These are phyloP conservation scores for Metschnikowia santaceciliae DNA, from an alignment of 805 yeast species.

Conservation along the genomic window DNA sequence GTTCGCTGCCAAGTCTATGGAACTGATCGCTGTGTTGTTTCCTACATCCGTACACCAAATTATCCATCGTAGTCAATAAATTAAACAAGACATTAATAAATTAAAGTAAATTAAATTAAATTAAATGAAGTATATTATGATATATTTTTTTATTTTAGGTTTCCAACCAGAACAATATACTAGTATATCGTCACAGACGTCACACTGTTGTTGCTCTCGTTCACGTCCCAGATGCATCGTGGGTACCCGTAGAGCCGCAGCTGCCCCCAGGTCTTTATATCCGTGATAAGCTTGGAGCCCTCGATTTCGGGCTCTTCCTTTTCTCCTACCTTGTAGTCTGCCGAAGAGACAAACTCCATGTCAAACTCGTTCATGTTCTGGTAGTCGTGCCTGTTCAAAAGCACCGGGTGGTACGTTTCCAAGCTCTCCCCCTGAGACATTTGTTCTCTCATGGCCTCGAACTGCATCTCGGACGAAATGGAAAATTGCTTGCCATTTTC, in stretches of 20 bases:
- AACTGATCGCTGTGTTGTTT: background rate
- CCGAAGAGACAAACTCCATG: conserved; percentile 28
- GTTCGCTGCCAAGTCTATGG: background rate
- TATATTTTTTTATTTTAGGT: background rate
- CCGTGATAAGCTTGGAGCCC: conserved; percentile 10
- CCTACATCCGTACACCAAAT: background rate
- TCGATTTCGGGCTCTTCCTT: conserved; percentile 7
- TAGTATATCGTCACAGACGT: conserved; percentile 37
- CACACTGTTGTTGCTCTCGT: conserved; percentile 33
- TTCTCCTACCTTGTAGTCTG: conserved; percentile 12
- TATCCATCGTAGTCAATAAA: no score
- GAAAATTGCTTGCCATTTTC: conserved; percentile 5
- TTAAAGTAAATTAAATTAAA: no score
- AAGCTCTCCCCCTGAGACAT: conserved; percentile 19
- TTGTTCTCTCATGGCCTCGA: conserved; percentile 11
- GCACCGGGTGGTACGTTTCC: conserved; percentile 24
- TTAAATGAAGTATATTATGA: background rate
- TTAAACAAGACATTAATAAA: no score
- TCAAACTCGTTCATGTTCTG: conserved; percentile 36
- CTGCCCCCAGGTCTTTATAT: conserved; percentile 40
- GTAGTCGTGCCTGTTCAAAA: conserved; percentile 36
- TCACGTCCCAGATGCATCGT: conserved; percentile 41
- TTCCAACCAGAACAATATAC: background rate
- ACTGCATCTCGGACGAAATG: conserved; percentile 29
- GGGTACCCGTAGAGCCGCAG: conserved; percentile 38